These are phyloP conservation scores for Boletus subparvulus DNA, from an alignment of 768 basidiomycete genomes.

Conservation along the genomic window DNA sequence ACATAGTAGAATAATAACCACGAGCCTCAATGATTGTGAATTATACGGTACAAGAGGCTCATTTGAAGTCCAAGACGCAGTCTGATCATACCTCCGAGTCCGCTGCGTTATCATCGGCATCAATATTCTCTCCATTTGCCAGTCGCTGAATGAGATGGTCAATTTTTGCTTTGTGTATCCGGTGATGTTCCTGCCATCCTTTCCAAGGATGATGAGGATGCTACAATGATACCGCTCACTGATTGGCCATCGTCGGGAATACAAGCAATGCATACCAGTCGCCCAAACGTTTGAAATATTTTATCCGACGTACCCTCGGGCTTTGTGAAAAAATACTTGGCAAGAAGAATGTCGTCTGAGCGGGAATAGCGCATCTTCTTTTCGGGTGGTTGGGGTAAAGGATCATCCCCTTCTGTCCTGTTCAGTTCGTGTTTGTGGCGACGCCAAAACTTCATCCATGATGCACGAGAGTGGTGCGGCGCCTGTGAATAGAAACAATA, in stretches of 20 bases:
- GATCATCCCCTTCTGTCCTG: slow-evolving; percentile 62
- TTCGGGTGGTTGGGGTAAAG: slow-evolving; percentile 72
- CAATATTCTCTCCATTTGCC: slow-evolving; percentile 54
- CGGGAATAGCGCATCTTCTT: slow-evolving; percentile 88
- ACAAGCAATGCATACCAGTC: slow-evolving; percentile 46
- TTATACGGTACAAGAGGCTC: slow-evolving; percentile 7
- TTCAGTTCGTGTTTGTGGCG: slow-evolving; percentile 83
- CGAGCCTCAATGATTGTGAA: not conserved
- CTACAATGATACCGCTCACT: slow-evolving; percentile 38
- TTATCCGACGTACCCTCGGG: slow-evolving; percentile 82
- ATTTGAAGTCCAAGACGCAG: not conserved
- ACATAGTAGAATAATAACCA: slow-evolving; percentile 17
- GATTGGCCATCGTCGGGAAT: not conserved
- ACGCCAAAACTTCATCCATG: slow-evolving; percentile 94
- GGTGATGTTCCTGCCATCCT: slow-evolving; percentile 90
- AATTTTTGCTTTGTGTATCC: slow-evolving; percentile 84
- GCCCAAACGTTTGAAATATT: slow-evolving; percentile 79
- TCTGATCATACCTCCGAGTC: slow-evolving; percentile 28
- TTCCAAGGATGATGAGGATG: slow-evolving; percentile 92
- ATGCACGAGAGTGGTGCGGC: slow-evolving; percentile 87
- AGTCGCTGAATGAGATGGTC: slow-evolving; percentile 73
- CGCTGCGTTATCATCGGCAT: slow-evolving; percentile 28
- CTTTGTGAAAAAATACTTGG: slow-evolving; percentile 68
- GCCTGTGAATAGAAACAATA: slow-evolving; percentile 46
- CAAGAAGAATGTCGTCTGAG: slow-evolving; percentile 76